These are phyloP conservation scores for Pisolithus thermaeus DNA, from an alignment of 1,284 basidiomycete genomes.

Conservation along the genomic window DNA sequence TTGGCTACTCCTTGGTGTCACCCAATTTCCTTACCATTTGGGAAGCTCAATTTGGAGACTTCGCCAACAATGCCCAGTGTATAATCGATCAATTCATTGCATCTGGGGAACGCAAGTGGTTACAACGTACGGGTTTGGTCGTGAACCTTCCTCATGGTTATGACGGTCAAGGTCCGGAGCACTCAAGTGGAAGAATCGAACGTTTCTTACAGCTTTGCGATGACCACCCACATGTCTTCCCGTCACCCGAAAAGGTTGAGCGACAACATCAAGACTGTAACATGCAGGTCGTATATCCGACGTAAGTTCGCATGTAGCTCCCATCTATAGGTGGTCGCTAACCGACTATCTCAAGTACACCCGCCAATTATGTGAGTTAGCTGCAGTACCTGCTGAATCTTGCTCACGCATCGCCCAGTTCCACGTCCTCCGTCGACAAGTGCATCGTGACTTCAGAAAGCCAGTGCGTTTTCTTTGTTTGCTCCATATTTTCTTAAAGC, in stretches of 20 bases:
- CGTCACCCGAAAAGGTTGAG: constrained; percentile 84
- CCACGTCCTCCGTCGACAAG: constrained; percentile 93
- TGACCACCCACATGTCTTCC: constrained; percentile 93
- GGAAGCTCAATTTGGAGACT: constrained; percentile 99
- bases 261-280: constrained; percentile 99
- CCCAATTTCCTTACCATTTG: constrained; percentile 93
- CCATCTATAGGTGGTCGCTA: constrained; percentile 5
- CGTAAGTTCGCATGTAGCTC: constrained; percentile 43
- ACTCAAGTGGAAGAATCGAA: constrained; percentile 95
- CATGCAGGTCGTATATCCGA: constrained; percentile 98
- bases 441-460: constrained; percentile 95
- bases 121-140: constrained; percentile 92
- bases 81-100: constrained; percentile 99
- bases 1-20: constrained; percentile 97
- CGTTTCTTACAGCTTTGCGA: constrained; percentile 98
- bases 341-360: constrained; percentile 49
- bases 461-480: constrained; percentile 46
- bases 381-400: not conserved
- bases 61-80: constrained; percentile 94
- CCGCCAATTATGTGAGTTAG: constrained; percentile 76
- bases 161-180: constrained; percentile 98
- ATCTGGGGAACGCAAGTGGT: constrained; percentile 97
- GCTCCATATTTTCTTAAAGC: not conserved
- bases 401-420: constrained; percentile 44
- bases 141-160: constrained; percentile 95